Percentiles rank a stretch among this genome's conserved stretches.
Conservation (phyloP, 805 yeast genomes). For the Yarrowia yakushimensis region DNA sequence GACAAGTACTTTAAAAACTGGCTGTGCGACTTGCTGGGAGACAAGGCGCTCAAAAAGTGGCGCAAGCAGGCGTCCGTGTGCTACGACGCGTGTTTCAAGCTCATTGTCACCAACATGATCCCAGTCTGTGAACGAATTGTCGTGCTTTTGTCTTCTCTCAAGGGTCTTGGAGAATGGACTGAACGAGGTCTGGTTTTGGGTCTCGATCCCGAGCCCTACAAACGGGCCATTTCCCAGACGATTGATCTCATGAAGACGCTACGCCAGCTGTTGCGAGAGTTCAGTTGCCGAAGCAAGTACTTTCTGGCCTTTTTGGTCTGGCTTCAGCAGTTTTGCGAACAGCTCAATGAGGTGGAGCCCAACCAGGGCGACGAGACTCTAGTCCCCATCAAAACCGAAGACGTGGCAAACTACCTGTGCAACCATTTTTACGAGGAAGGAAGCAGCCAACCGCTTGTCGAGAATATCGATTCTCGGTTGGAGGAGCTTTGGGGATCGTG, state of each 20-base stretch:
- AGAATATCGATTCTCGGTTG: not conserved
- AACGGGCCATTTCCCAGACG: not conserved
- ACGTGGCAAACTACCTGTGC: conserved; percentile 18
- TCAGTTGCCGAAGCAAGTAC: conserved; percentile 5
- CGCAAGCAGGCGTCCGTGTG: conserved; percentile 43
- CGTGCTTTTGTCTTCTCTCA: conserved; percentile 44
- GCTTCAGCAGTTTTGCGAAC: conserved; percentile 16
- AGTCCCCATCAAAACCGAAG: conserved; percentile 9
- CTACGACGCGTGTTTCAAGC: conserved; percentile 45
- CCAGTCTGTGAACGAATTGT: conserved; percentile 49
- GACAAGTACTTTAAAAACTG: conserved; percentile 46
- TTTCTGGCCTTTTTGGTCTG: conserved; percentile 9
- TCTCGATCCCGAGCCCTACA: conserved; percentile 23
- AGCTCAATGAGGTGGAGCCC: conserved; percentile 19
- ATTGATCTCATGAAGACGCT: conserved; percentile 9
- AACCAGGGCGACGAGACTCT: conserved; percentile 19
- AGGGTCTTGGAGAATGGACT: conserved; percentile 45
- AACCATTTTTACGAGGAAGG: conserved; percentile 4
- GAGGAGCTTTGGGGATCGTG: conserved; percentile 1
- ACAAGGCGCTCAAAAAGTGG: conserved; percentile 52
- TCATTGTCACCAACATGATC: conserved; percentile 45
- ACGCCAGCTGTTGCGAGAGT: not conserved
- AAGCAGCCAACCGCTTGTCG: not conserved
- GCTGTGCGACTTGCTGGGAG: conserved; percentile 55
- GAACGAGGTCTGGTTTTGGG: conserved; percentile 32